Percentiles rank a stretch among this genome's conserved stretches.
Conservation (phyloP, 1,284 basidiomycete genomes). For the Austroboletus novae-zelandiae region DNA sequence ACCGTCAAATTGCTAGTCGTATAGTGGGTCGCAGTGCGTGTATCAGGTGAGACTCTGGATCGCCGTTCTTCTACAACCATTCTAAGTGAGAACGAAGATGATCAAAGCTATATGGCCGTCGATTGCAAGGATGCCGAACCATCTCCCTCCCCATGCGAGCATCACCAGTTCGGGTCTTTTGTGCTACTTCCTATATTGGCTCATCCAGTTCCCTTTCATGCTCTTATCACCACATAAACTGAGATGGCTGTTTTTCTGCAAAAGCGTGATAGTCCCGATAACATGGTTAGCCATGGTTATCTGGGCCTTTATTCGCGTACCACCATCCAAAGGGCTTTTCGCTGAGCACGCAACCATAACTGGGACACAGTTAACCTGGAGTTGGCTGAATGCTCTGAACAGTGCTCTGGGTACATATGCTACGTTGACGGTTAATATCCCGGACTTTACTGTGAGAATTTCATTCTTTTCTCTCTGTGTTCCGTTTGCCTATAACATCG, state of each 20-base stretch:
- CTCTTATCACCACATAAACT: constrained; percentile 60
- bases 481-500: neutral
- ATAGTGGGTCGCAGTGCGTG: constrained; percentile 29
- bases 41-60: constrained; percentile 20
- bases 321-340: constrained; percentile 45
- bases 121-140: constrained; percentile 52
- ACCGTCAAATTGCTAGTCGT: constrained; percentile 16
- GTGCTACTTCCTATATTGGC: constrained; percentile 67
- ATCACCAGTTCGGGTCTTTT: constrained; percentile 55
- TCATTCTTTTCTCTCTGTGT: neutral
- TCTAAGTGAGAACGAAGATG: constrained; percentile 38
- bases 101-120: constrained; percentile 66
- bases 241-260: constrained; percentile 60
- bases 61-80: neutral
- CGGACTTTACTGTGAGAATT: constrained; percentile 49
- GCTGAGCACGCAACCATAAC: constrained; percentile 37
- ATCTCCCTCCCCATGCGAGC: constrained; percentile 47
- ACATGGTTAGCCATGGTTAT: constrained; percentile 58
- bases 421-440: constrained; percentile 55
- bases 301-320: constrained; percentile 57
- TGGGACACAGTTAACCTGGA: constrained; percentile 48
- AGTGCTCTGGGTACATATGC: constrained; percentile 52
- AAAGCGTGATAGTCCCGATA: constrained; percentile 54
- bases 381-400: constrained; percentile 55
- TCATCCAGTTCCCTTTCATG: constrained; percentile 60